These are phyloP conservation scores for Metschnikowia aberdeeniae DNA, from an alignment of 805 yeast species.

Conservation along the genomic window DNA sequence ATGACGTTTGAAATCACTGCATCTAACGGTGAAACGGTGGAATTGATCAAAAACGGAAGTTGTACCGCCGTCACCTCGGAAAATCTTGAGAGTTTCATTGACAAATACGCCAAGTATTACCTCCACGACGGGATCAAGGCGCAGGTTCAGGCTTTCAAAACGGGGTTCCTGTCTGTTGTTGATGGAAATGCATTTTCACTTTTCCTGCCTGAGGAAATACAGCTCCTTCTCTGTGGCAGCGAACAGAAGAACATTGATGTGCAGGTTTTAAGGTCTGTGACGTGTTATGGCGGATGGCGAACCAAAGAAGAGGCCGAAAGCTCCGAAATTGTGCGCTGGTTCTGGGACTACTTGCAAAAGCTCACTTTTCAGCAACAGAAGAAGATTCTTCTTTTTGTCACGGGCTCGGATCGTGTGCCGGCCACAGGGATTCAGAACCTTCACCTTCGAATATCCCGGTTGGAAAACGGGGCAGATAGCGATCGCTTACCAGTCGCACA, in stretches of 20 bases:
- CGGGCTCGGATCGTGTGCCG: constrained; percentile 90
- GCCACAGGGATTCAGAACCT: constrained; percentile 85
- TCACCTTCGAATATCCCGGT: constrained; percentile 62
- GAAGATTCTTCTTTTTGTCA: constrained; percentile 67
- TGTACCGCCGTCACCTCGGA: constrained; percentile 49
- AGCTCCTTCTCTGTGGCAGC: constrained; percentile 72
- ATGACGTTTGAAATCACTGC: constrained; percentile 56
- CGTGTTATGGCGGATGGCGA: constrained; percentile 67
- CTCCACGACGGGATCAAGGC: constrained; percentile 49
- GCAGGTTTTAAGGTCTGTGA: constrained; percentile 60
- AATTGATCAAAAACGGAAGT: constrained; percentile 59
- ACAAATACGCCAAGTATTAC: constrained; percentile 57
- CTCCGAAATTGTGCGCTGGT: constrained; percentile 61
- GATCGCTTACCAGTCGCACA: constrained; percentile 78
- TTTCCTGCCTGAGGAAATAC: constrained; percentile 79
- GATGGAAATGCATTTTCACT: constrained; percentile 78
- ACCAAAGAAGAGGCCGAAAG: constrained; percentile 33
- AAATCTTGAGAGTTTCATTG: constrained; percentile 60
- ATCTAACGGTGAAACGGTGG: constrained; percentile 44
- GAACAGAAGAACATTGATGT: constrained; percentile 64
- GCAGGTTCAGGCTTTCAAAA: constrained; percentile 55
- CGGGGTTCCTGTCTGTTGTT: constrained; percentile 72
- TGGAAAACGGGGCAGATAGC: constrained; percentile 28
- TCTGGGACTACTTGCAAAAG: constrained; percentile 73
- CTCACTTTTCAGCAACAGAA: constrained; percentile 49